Percentiles rank a stretch among this genome's conserved stretches.
These are phyloP conservation scores for Botrytis fabae DNA, from an alignment of 2,329 filamentous ascomycete species.

Conservation along the genomic window DNA sequence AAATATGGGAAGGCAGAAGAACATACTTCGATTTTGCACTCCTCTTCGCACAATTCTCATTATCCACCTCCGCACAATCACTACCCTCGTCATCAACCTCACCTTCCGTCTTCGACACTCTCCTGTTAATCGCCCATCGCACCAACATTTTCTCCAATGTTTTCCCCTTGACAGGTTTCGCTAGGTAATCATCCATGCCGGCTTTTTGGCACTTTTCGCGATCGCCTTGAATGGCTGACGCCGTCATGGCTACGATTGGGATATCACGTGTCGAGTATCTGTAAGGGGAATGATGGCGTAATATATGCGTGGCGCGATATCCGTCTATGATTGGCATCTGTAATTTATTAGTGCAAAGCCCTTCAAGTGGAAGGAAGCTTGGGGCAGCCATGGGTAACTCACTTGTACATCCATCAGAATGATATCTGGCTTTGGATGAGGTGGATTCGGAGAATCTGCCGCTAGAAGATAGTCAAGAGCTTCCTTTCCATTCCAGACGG, in stretches of 20 bases:
- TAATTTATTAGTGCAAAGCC: background rate
- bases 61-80: conserved; percentile 35
- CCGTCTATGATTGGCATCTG: conserved; percentile 73
- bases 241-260: conserved; percentile 81
- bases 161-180: conserved; percentile 71
- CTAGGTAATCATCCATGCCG: conserved; percentile 75
- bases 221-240: conserved; percentile 75
- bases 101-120: conserved; percentile 26
- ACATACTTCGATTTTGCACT: conserved; percentile 9
- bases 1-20: background rate
- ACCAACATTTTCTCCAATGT: conserved; percentile 70
- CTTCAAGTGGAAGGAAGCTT: background rate
- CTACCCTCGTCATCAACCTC: conserved; percentile 28
- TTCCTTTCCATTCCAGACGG: conserved; percentile 77
- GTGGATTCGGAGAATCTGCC: conserved; percentile 44
- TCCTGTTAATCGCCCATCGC: conserved; percentile 60
- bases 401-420: conserved; percentile 75
- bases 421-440: conserved; percentile 58
- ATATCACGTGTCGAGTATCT: conserved; percentile 59
- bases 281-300: conserved; percentile 68
- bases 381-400: background rate
- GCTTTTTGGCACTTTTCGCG: conserved; percentile 70
- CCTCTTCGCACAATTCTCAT: conserved; percentile 21
- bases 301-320: conserved; percentile 72
- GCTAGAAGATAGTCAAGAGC: conserved; percentile 70